Base-by-base conservation (phyloP, 257 asterid genomes). In the Hygrophila difformis region DNA sequence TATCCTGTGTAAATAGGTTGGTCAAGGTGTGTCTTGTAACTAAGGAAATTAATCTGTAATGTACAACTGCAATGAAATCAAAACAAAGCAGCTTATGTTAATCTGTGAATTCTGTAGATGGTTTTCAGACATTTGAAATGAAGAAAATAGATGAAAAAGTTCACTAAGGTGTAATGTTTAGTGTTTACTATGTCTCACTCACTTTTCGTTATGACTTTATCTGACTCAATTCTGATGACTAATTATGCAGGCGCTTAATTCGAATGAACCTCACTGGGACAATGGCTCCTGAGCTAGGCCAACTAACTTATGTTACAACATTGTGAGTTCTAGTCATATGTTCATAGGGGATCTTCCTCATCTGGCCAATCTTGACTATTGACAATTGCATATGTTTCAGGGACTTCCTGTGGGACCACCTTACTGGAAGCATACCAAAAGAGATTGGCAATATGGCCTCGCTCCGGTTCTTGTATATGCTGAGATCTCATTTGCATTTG, bases 231-330 rank as follows among this genome's bases (percentile, higher is more conserved):
- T 42, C 33, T 39, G 22, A n/a, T n/a, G n/a, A n/a, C n/a, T n/a
- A n/a, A n/a, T n/a, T n/a, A n/a, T 48, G 21, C 56, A 72, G 81
- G 62, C 73, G 81, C 35, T 61, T 73, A 26, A 47, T 73, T 42
- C 36, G 33, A 0, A 8, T 18, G 16, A 65, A 68, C 59, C 64
- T 73, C n/a, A 28, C 80, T 6, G 80, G 80, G 17, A 59, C 51
- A 23, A 35, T 73, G 28, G 65, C 81, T 53, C 76, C 80, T 6
- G 80, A 68, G 63, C 73, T 73, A 47, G 80, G 80, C 62, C 63
- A 18, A 48, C 68, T 73, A 51, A 31, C 55, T 47, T 35, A 39
- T 12, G 44, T 61, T 51, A 62, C 23, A 39, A 55, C 40, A 54
- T 26, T 73, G 76, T 73, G 44, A 68, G 76, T 53, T 18, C 18